Evolutionary conservation across 2,329 filamentous ascomycete species (phyloP).

Genomic region (Fusarium zealandicum): DNA sequence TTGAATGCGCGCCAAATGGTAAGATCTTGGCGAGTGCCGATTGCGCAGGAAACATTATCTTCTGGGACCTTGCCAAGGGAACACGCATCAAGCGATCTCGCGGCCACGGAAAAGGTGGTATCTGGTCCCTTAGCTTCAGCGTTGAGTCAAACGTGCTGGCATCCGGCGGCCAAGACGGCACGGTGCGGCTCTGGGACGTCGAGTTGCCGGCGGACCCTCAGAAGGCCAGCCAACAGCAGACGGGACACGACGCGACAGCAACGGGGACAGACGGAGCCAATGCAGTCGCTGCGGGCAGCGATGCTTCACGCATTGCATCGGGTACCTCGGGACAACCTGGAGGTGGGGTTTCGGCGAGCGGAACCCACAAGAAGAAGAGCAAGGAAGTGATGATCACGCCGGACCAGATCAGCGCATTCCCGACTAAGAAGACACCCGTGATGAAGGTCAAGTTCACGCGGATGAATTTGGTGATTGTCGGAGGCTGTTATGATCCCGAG

Average conservation of each 20-base stretch:
- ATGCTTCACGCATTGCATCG: conserved; percentile 41
- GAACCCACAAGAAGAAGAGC: conserved; percentile 72
- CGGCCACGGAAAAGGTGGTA: conserved; percentile 90
- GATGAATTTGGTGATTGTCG: conserved; percentile 92
- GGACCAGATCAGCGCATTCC: conserved; percentile 93
- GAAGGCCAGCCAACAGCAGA: conserved; percentile 60
- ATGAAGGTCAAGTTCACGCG: conserved; percentile 92
- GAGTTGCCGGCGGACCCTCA: conserved; percentile 72
- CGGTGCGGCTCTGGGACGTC: conserved; percentile 94
- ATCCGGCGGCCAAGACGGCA: conserved; percentile 89
- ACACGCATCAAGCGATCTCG: conserved; percentile 89
- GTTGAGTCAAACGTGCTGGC: conserved; percentile 90
- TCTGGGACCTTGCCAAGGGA: conserved; percentile 93
- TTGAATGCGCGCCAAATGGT: conserved; percentile 87
- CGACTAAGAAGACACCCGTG: conserved; percentile 94
- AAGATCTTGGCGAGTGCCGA: conserved; percentile 92
- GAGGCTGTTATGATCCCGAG: conserved; percentile 71
- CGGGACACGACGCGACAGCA: conserved; percentile 52
- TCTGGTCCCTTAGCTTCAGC: conserved; percentile 92
- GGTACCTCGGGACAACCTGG: conserved; percentile 40
- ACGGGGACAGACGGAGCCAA: conserved; percentile 52
- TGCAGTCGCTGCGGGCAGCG: conserved; percentile 37
- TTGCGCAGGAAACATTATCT: conserved; percentile 84
- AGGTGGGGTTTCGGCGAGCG: conserved; percentile 39
- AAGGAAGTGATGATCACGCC: conserved; percentile 91